Conservation (phyloP, 2,329 filamentous ascomycete genomes). For the Fusarium verrucosum region DNA sequence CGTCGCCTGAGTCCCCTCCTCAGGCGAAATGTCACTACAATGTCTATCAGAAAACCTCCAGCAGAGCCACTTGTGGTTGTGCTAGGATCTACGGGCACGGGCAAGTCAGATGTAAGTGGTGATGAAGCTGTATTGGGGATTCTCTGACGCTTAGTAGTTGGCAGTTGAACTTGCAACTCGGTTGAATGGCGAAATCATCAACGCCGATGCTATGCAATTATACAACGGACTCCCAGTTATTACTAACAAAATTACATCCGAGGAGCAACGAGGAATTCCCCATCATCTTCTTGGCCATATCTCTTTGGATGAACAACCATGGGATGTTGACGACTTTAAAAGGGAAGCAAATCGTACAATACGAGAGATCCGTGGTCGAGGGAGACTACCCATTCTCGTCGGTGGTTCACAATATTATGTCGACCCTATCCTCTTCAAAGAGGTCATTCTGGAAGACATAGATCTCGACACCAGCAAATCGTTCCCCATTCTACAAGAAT, state of each 20-base stretch:
- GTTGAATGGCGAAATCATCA: constrained; percentile 94
- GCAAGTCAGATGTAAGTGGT: constrained; percentile 81
- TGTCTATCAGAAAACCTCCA: constrained; percentile 53
- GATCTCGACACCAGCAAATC: constrained; percentile 49
- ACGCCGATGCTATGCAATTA: constrained; percentile 98
- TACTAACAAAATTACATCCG: constrained; percentile 86
- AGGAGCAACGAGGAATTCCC: constrained; percentile 80
- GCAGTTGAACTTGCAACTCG: constrained; percentile 85
- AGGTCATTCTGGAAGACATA: constrained; percentile 64
- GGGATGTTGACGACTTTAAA: constrained; percentile 83
- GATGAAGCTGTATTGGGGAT: background rate
- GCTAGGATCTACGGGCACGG: constrained; percentile 90
- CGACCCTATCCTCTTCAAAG: constrained; percentile 81
- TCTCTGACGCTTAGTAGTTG: constrained; percentile 63
- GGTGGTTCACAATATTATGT: constrained; percentile 97
- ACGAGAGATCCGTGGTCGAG: constrained; percentile 78
- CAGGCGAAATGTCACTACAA: constrained; percentile 52
- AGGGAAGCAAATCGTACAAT: constrained; percentile 74
- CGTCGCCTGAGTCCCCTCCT: constrained; percentile 37
- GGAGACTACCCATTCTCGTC: constrained; percentile 87
- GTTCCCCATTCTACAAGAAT: constrained; percentile 76
- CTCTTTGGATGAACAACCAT: constrained; percentile 77
- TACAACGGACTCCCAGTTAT: constrained; percentile 92
- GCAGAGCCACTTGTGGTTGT: constrained; percentile 77
- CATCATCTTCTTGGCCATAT: constrained; percentile 90